phyloP scores from a whole-genome alignment of 352 stramenopile species.

The Globisporangium irregulare region DNA sequence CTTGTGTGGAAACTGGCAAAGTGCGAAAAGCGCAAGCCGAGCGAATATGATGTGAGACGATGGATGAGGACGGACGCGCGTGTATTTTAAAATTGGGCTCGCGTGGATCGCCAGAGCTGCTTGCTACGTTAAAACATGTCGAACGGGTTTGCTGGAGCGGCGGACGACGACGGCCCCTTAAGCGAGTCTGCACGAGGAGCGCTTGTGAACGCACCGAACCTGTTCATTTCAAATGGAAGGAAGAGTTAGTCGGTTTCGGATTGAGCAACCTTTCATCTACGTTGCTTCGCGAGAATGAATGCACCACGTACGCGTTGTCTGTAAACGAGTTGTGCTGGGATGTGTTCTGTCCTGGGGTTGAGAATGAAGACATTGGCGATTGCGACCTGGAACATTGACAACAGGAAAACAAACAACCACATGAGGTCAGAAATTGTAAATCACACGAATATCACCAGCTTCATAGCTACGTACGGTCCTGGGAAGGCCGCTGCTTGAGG shows the following conservation, averaged over 20 bases:
- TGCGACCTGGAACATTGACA: constrained; percentile 13
- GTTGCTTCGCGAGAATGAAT: not conserved
- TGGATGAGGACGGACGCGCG: not conserved
- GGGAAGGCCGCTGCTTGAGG: constrained; percentile 9
- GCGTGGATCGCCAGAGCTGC: not conserved
- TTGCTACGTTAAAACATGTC: constrained; percentile 70
- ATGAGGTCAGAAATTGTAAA: not conserved
- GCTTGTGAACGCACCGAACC: constrained; percentile 35
- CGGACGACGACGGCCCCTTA: constrained; percentile 16
- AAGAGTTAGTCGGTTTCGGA: not conserved
- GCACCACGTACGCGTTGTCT: constrained; percentile 38
- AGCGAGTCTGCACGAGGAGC: constrained; percentile 32
- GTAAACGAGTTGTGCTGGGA: constrained; percentile 35
- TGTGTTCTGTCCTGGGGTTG: constrained; percentile 22
- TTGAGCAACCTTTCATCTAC: not conserved
- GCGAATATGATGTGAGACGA: not conserved
- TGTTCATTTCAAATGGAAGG: constrained; percentile 5
- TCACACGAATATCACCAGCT: not conserved
- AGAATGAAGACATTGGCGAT: constrained; percentile 39
- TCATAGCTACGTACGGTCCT: constrained; percentile 8
- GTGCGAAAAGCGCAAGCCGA: not conserved
- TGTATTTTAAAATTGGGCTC: constrained; percentile 8
- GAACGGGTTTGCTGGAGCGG: constrained; percentile 64
- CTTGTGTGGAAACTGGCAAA: not conserved
- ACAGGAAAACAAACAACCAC: not conserved